phyloP scores from a whole-genome alignment of 192 early-diverging fungal genomes.

The Linnemannia exigua region DNA sequence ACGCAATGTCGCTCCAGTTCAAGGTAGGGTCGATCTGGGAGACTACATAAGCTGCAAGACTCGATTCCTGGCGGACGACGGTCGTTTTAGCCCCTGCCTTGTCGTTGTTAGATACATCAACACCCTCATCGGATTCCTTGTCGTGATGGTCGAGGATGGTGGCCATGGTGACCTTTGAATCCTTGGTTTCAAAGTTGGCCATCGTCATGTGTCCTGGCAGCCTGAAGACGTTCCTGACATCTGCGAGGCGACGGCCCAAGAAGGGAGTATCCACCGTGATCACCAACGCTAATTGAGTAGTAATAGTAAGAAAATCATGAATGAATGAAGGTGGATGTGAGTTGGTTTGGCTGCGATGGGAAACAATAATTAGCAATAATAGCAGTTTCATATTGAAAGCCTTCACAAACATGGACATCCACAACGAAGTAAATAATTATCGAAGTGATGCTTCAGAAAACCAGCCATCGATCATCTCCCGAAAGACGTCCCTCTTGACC shows the following conservation, averaged over 20 bases:
- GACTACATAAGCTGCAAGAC: slow-evolving; percentile 67
- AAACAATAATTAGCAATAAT: neutral
- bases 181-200: slow-evolving; percentile 72
- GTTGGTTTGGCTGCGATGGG: neutral
- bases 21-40: slow-evolving; percentile 88
- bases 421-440: neutral
- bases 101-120: slow-evolving; percentile 15
- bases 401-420: neutral
- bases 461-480: neutral
- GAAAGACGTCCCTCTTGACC: too few species aligned
- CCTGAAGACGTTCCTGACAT: slow-evolving; percentile 84
- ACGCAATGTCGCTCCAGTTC: slow-evolving; percentile 90
- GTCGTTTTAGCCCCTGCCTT: neutral
- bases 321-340: neutral
- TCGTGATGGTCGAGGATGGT: slow-evolving; percentile 40
- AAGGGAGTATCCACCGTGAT: slow-evolving; percentile 89
- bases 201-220: slow-evolving; percentile 73
- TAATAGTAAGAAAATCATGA: neutral
- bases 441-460: neutral
- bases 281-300: slow-evolving; percentile 62
- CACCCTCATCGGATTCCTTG: slow-evolving; percentile 21
- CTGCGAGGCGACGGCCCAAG: slow-evolving; percentile 81
- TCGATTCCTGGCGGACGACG: slow-evolving; percentile 45
- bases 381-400: neutral
- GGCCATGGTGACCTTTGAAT: slow-evolving; percentile 57